These are phyloP conservation scores for Suillus tomentosus DNA, from an alignment of 768 basidiomycete genomes.

Conservation along the genomic window DNA sequence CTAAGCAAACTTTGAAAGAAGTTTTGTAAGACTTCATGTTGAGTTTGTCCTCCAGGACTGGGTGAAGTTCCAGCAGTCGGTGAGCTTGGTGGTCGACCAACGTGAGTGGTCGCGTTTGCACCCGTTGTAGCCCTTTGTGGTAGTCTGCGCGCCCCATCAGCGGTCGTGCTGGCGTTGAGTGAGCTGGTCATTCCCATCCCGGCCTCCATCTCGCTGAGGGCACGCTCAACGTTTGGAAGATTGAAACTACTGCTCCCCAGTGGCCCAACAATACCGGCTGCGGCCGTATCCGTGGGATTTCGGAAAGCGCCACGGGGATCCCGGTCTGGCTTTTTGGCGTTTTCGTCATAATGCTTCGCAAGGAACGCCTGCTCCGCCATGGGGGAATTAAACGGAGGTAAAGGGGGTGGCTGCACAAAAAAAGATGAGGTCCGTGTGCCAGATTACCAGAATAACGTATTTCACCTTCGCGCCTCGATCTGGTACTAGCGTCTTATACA, in stretches of 20 bases:
- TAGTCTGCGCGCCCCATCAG: constrained; percentile 38
- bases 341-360: constrained; percentile 87
- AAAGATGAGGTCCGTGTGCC: constrained; percentile 9
- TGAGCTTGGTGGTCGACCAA: constrained; percentile 40
- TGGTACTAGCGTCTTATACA: constrained; percentile 73
- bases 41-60: constrained; percentile 60
- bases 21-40: constrained; percentile 83
- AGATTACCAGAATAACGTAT: constrained; percentile 14
- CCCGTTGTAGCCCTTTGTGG: constrained; percentile 36
- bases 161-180: constrained; percentile 36
- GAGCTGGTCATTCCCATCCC: constrained; percentile 39
- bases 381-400: constrained; percentile 79
- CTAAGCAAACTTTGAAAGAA: constrained; percentile 85
- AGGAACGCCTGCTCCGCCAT: constrained; percentile 92
- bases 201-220: constrained; percentile 85
- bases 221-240: constrained; percentile 86
- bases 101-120: constrained; percentile 33
- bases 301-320: constrained; percentile 90
- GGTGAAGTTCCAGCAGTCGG: constrained; percentile 40
- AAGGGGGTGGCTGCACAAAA: constrained; percentile 52
- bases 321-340: constrained; percentile 85
- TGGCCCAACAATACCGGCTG: constrained; percentile 85
- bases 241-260: constrained; percentile 85
- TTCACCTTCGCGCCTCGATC: constrained; percentile 73
- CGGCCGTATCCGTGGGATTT: constrained; percentile 63